phyloP scores from a whole-genome alignment of 352 stramenopile genomes.

The Globisporangium radiosum region DNA sequence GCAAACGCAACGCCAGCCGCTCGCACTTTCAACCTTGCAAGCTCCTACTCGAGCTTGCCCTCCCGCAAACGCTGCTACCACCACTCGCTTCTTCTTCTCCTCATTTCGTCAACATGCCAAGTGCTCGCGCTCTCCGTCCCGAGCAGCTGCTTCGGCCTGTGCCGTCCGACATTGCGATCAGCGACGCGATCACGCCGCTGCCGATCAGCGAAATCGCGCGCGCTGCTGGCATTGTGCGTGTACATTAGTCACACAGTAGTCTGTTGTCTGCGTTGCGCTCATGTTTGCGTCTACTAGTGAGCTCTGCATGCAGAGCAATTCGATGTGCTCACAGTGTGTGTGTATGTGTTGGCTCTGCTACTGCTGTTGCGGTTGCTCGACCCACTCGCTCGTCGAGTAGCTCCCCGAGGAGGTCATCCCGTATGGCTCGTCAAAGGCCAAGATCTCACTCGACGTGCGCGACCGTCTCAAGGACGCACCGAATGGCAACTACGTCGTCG shows the following conservation, averaged over 20 bases:
- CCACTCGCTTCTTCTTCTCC: too few species aligned
- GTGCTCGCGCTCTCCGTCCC: slow-evolving; percentile 38
- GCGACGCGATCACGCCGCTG: slow-evolving; percentile 62
- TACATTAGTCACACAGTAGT: not conserved
- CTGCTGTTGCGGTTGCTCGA: slow-evolving; percentile 8
- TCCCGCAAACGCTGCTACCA: too few species aligned
- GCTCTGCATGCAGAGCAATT: too few species aligned
- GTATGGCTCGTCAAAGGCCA: slow-evolving; percentile 89
- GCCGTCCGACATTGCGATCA: slow-evolving; percentile 79
- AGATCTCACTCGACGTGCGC: slow-evolving; percentile 88
- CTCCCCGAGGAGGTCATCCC: slow-evolving; percentile 79
- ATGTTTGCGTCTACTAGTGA: too few species aligned
- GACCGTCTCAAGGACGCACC: slow-evolving; percentile 80
- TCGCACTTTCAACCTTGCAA: too few species aligned
- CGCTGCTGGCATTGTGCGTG: slow-evolving; percentile 58
- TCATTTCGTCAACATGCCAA: slow-evolving; percentile 2
- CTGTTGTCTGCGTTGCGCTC: not conserved
- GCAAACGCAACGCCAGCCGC: too few species aligned
- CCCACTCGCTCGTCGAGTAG: slow-evolving; percentile 18
- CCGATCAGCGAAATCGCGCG: slow-evolving; percentile 60
- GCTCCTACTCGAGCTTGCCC: too few species aligned
- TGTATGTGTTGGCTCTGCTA: not conserved
- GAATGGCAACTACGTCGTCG: slow-evolving; percentile 97
- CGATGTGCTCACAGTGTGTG: not conserved
- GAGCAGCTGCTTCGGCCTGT: slow-evolving; percentile 62